Evolutionary conservation across 2,329 filamentous ascomycete species (phyloP).

Genomic region (Cladophialophora psammophila): DNA sequence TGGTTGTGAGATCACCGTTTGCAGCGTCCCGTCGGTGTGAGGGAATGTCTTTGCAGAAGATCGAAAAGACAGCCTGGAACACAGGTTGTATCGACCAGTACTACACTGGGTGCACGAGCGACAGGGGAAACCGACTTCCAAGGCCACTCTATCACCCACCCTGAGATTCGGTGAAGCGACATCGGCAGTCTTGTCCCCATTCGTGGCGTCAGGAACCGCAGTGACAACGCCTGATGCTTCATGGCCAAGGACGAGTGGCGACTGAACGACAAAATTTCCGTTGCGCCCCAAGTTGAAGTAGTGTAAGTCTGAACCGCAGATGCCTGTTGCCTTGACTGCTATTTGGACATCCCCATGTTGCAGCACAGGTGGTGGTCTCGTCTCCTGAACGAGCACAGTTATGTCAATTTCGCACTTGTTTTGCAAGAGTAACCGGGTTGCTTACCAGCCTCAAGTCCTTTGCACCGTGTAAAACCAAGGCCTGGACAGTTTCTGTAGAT

Average conservation of each 20-base stretch:
- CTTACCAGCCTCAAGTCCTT: conserved; percentile 67
- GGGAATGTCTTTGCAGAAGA: conserved; percentile 67
- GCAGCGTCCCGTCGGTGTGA: conserved; percentile 70
- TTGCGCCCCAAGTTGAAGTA: conserved; percentile 90
- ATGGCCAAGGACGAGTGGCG: conserved; percentile 81
- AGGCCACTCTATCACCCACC: conserved; percentile 82
- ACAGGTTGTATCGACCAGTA: conserved; percentile 68
- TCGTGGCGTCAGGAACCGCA: conserved; percentile 57
- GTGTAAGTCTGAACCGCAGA: conserved; percentile 77
- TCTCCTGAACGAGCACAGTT: conserved; percentile 55
- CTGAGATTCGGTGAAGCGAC: conserved; percentile 43
- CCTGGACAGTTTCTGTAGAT: conserved; percentile 39
- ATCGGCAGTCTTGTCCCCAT: conserved; percentile 13
- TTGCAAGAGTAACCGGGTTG: background rate
- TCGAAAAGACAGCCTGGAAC: conserved; percentile 64
- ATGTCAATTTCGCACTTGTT: conserved; percentile 11
- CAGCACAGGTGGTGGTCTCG: conserved; percentile 57
- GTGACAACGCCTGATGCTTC: conserved; percentile 82
- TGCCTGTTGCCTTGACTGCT: conserved; percentile 69
- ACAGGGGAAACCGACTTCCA: conserved; percentile 91
- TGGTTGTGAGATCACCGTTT: conserved; percentile 68
- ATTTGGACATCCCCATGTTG: conserved; percentile 66
- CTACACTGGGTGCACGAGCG: conserved; percentile 65
- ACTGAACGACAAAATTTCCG: conserved; percentile 81
- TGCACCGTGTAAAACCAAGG: conserved; percentile 66